Percentiles rank a stretch among this genome's conserved stretches.
Conservation (phyloP, 345 rosid species). For the Draba incana region DNA sequence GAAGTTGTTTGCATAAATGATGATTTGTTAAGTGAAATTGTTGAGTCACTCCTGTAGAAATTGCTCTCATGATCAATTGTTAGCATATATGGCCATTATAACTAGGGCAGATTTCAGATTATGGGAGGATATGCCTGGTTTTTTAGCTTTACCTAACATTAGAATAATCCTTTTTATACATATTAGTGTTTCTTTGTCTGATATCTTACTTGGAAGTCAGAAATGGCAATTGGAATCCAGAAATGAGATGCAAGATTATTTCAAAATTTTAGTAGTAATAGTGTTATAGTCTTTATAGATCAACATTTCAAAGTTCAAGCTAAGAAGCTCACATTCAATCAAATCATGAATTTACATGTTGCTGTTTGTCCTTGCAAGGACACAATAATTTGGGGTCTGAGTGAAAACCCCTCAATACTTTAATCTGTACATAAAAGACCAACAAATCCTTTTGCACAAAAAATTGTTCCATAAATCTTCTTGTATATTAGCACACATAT, state of each 20-base stretch:
- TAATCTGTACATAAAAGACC: slow-evolving; percentile 48
- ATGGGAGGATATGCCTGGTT: too few relatives aligned
- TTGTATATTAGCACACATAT: slow-evolving; percentile 39
- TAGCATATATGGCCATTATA: background rate
- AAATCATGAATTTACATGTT: slow-evolving; percentile 46
- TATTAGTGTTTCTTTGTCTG: too few relatives aligned
- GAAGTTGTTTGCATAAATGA: too few relatives aligned
- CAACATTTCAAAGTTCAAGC: slow-evolving; percentile 8
- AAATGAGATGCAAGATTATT: background rate
- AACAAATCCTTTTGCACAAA: slow-evolving; percentile 53
- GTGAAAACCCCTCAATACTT: slow-evolving; percentile 44
- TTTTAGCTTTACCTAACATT: too few relatives aligned
- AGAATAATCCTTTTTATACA: background rate
- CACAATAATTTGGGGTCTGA: slow-evolving; percentile 33
- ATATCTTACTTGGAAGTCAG: background rate
- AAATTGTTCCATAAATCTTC: slow-evolving; percentile 47
- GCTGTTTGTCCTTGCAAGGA: slow-evolving; percentile 36
- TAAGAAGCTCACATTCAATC: slow-evolving; percentile 34
- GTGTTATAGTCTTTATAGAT: background rate
- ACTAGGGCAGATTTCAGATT: background rate
- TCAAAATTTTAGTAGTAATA: background rate
- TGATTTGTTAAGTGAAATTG: too few relatives aligned
- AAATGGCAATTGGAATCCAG: background rate
- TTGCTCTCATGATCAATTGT: too few relatives aligned
- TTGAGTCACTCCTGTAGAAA: too few relatives aligned